phyloP scores from a whole-genome alignment of 176 grass and related monocot genomes.

The Lolium rigidum region DNA sequence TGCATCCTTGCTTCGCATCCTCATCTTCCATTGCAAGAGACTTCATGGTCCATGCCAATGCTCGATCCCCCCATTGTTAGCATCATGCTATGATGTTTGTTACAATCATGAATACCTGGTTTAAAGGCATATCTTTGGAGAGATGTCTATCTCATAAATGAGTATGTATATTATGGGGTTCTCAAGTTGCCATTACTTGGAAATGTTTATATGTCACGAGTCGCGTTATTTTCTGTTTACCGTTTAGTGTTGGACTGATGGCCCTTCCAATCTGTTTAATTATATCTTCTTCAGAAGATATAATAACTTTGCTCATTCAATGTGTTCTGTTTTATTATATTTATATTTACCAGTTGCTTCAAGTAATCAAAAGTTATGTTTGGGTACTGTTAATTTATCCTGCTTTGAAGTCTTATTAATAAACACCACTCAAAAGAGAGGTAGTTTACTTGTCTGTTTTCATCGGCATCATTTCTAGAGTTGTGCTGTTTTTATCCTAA shows the following conservation, averaged over 20 bases:
- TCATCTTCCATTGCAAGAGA: not conserved
- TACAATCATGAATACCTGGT: not conserved
- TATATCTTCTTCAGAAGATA: not conserved
- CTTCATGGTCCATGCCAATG: not conserved
- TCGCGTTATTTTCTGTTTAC: not conserved
- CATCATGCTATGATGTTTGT: not conserved
- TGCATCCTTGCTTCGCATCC: not conserved
- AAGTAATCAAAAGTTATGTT: not conserved
- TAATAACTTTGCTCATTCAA: not conserved
- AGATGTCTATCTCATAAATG: not conserved
- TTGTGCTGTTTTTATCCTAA: not conserved
- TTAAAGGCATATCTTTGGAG: not conserved
- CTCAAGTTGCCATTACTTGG: not conserved
- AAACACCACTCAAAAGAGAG: not conserved
- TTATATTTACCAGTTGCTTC: not conserved
- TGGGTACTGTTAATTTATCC: not conserved
- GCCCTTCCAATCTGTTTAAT: not conserved
- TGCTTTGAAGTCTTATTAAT: not conserved
- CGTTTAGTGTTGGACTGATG: not conserved
- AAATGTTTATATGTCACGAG: not conserved
- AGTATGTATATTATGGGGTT: not conserved
- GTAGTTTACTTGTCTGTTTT: not conserved
- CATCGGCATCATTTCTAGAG: constrained; percentile 4
- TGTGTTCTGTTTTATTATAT: not conserved
- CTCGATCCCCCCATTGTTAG: not conserved